Base-by-base conservation (phyloP, 2,329 filamentous ascomycete genomes). In the Alternaria triticimaculans region DNA sequence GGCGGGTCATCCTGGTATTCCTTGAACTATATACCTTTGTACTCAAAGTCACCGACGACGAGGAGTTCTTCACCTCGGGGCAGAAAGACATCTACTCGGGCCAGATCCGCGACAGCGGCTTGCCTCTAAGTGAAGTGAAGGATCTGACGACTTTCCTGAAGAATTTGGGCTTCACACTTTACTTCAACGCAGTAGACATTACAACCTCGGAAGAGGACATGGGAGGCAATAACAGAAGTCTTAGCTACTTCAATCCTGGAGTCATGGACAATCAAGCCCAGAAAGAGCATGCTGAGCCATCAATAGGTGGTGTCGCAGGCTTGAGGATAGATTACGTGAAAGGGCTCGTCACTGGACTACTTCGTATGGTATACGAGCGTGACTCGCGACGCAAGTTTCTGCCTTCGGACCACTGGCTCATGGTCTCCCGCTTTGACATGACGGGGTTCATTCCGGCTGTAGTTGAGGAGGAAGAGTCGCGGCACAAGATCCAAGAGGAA, bases 1-100 rank as follows among this genome's bases (percentile, higher is more conserved):
- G 96, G 96, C 90, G 91, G 18, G 90, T 96, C 1, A 88, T 97
- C 45, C 84, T 98, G 0, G 86, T 99, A 0, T 98, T 99, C 75
- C 85, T 99, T 6, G 96, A 99, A 73, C 86, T 99, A 0, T 99
- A 97, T 77, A 93, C 92, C 3, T 98, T 98, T 76, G 89, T 97
- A 3, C 84, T 98, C 12, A 92, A 96, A 71, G 88, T 98, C 33
- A 97, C 95, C 77, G 96, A 99, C 71, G 96, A 99, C 67, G 95
- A 98, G 69, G 96, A 99, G 72, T 99, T 99, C 76, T 91, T 97
- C 65, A 87, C 88, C 60, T 85, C 86, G 59, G 65, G 82, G 79
- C 44, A 82, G 48, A 43, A 82, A 23, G 71, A 73, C 14, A 49
- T 57, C 2, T 72, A 69, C 15, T 73, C 76, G 3, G 67, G 63